phyloP scores from a whole-genome alignment of 352 stramenopile genomes.

The Phytopythium delawarense region DNA sequence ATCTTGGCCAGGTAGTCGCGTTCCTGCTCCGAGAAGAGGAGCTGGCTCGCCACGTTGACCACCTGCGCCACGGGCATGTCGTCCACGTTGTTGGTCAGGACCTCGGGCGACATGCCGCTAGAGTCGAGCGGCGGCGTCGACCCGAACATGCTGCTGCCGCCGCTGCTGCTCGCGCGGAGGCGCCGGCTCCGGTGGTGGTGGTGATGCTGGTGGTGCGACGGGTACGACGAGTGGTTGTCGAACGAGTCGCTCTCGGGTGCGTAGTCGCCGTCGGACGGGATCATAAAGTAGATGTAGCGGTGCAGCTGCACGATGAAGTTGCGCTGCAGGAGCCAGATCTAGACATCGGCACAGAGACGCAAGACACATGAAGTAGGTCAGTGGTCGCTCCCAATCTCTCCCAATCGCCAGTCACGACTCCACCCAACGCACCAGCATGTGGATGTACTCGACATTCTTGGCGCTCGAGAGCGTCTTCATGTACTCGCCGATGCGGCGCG shows the following conservation, averaged over 20 bases:
- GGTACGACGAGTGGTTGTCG: slow-evolving; percentile 21
- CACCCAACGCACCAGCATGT: slow-evolving; percentile 54
- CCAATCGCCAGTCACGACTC: neutral
- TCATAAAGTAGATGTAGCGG: slow-evolving; percentile 86
- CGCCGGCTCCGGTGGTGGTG: slow-evolving; percentile 14
- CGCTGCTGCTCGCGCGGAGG: slow-evolving; percentile 21
- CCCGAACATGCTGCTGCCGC: slow-evolving; percentile 17
- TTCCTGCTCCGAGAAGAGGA: slow-evolving; percentile 60
- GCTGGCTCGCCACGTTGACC: slow-evolving; percentile 31
- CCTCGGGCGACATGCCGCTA: neutral
- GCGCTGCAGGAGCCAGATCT: slow-evolving; percentile 83
- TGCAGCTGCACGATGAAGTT: slow-evolving; percentile 83
- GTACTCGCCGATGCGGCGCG: slow-evolving; percentile 67
- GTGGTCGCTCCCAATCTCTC: too few species aligned
- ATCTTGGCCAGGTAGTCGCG: slow-evolving; percentile 78
- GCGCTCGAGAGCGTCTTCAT: slow-evolving; percentile 63
- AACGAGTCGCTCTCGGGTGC: slow-evolving; percentile 35
- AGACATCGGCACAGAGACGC: neutral
- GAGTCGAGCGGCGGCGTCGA: slow-evolving; percentile 14
- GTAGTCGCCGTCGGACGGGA: slow-evolving; percentile 61
- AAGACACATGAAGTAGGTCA: neutral
- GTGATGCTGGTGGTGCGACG: slow-evolving; percentile 1
- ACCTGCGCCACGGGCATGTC: slow-evolving; percentile 25
- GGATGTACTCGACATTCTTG: slow-evolving; percentile 84
- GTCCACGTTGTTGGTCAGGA: neutral